Conservation (phyloP, 306 rosid genomes). For the Citrullus mucosospermus region DNA sequence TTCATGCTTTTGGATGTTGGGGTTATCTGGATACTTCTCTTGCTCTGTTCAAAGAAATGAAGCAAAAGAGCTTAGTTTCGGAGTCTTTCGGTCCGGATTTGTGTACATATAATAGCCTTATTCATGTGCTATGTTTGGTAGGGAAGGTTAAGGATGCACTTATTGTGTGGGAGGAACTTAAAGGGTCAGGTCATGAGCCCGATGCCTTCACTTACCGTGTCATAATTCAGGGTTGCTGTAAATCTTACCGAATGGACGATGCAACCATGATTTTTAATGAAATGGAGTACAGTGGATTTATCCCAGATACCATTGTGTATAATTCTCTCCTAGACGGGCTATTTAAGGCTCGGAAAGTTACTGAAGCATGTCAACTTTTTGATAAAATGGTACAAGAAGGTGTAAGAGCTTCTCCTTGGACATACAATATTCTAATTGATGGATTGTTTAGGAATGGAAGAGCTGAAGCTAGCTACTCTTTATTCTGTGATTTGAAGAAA, state of each 20-base stretch:
- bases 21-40: slow-evolving; percentile 56
- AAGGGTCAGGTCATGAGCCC: slow-evolving; percentile 57
- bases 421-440: slow-evolving; percentile 67
- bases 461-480: slow-evolving; percentile 60
- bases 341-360: slow-evolving; percentile 56
- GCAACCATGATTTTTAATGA: slow-evolving; percentile 46
- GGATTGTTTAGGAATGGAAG: slow-evolving; percentile 75
- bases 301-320: slow-evolving; percentile 41
- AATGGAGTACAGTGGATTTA: slow-evolving; percentile 53
- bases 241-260: slow-evolving; percentile 41
- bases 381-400: slow-evolving; percentile 83
- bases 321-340: slow-evolving; percentile 62
- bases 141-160: slow-evolving; percentile 72
- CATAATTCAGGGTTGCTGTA: slow-evolving; percentile 63
- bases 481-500: slow-evolving; percentile 76
- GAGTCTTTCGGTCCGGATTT: slow-evolving; percentile 46
- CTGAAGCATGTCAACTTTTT: slow-evolving; percentile 59
- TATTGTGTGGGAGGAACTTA: slow-evolving; percentile 58
- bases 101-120: slow-evolving; percentile 65
- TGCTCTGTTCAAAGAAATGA: slow-evolving; percentile 55
- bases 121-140: slow-evolving; percentile 49
- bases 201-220: slow-evolving; percentile 50
- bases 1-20: slow-evolving; percentile 84
- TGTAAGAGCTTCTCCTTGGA: slow-evolving; percentile 53
- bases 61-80: slow-evolving; percentile 20